phyloP scores from a whole-genome alignment of 108 stramenopile genomes.

The Cyclotella kingstonii region DNA sequence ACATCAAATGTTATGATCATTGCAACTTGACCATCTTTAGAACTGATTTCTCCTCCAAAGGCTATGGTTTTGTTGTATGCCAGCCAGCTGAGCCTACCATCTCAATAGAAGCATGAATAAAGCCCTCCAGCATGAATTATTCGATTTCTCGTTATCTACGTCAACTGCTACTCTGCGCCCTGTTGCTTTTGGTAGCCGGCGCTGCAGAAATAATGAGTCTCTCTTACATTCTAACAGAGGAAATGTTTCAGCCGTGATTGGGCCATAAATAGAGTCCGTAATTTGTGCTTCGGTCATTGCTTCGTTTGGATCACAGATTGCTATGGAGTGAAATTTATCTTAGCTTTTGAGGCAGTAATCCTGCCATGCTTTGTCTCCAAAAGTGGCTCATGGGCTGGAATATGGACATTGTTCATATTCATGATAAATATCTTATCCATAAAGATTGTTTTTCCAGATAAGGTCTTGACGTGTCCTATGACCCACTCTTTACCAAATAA shows the following conservation, averaged over 20 bases:
- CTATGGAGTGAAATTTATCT: constrained; percentile 1
- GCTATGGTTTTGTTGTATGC: neutral
- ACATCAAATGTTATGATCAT: no score
- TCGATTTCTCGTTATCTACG: neutral
- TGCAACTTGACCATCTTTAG: neutral
- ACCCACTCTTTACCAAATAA: constrained; percentile 4
- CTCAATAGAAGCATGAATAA: neutral
- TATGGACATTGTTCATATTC: constrained; percentile 6
- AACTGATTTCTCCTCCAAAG: neutral
- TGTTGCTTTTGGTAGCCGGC: constrained; percentile 10
- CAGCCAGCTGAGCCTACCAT: neutral
- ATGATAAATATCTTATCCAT: neutral
- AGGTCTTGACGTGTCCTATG: neutral
- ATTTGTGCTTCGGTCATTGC: neutral
- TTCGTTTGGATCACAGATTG: constrained; percentile 7
- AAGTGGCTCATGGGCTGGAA: constrained; percentile 3
- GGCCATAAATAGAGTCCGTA: constrained; percentile 2
- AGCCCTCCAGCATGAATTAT: neutral
- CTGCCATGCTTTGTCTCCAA: neutral
- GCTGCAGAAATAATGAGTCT: constrained; percentile 1
- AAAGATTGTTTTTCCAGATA: constrained; percentile 3
- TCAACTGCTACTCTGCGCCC: constrained; percentile 5
- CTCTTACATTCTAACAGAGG: constrained; percentile 9
- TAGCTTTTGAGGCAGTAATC: constrained; percentile 4
- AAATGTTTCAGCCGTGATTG: constrained; percentile 7